Conservation (phyloP, 2,329 filamentous ascomycete genomes). For the Colletotrichum sp. region DNA sequence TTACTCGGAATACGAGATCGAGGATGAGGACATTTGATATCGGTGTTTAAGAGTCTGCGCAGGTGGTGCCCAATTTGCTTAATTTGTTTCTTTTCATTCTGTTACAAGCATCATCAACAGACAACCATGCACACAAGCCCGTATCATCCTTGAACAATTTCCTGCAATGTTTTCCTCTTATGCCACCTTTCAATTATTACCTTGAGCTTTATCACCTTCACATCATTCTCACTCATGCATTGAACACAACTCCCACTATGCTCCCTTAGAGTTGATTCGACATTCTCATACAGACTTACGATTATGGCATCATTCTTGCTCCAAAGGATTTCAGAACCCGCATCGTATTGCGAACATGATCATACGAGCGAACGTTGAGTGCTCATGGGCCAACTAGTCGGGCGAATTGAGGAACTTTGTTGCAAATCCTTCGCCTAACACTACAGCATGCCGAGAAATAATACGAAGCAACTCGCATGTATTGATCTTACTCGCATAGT, state of each 20-base stretch:
- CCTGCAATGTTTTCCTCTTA: accelerated
- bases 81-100: background rate
- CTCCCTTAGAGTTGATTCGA: background rate
- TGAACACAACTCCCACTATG: accelerated
- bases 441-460: background rate
- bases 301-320: background rate
- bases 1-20: background rate
- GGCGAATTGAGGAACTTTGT: background rate
- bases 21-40: background rate
- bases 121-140: background rate
- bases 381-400: background rate
- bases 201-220: accelerated
- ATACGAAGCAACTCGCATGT: background rate
- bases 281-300: background rate
- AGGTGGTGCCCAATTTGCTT: accelerated
- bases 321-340: background rate
- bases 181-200: no score
- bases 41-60: background rate
- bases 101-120: background rate
- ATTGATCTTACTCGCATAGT: background rate
- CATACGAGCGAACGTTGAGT: background rate
- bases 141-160: accelerated
- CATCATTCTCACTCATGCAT: accelerated
- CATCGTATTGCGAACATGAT: background rate
- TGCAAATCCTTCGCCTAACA: background rate